Percentiles rank a stretch among this genome's conserved stretches.
Evolutionary conservation across 192 early-diverging fungal species (phyloP).

Genomic region (Bifiguratus adelaidae): DNA sequence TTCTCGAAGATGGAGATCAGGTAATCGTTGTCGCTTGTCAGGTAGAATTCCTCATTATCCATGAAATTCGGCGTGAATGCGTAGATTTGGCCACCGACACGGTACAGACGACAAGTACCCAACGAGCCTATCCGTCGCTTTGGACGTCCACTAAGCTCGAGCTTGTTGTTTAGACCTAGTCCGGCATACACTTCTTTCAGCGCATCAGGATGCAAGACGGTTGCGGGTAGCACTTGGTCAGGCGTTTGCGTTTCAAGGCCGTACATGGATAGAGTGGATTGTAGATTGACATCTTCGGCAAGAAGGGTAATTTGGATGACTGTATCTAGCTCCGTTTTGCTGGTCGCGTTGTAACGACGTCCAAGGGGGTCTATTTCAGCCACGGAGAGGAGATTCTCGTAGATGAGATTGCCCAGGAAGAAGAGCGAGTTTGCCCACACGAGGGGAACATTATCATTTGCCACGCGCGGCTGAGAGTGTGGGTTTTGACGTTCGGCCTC

Average conservation of each 20-base stretch:
- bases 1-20: conserved; percentile 66
- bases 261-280: conserved; percentile 55
- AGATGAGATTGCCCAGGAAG: conserved; percentile 63
- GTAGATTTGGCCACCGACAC: conserved; percentile 73
- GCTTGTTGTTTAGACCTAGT: conserved; percentile 67
- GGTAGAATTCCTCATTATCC: conserved; percentile 79
- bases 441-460: conserved; percentile 79
- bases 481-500: conserved; percentile 60
- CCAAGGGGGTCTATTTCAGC: conserved; percentile 80
- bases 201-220: conserved; percentile 60
- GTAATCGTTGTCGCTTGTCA: conserved; percentile 79
- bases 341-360: conserved; percentile 47
- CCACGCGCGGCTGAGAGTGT: conserved; percentile 56
- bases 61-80: conserved; percentile 82
- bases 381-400: conserved; percentile 61
- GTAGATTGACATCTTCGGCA: conserved; percentile 59
- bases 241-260: conserved; percentile 75
- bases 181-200: conserved; percentile 66
- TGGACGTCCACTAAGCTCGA: conserved; percentile 65
- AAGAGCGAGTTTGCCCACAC: conserved; percentile 84
- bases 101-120: conserved; percentile 69
- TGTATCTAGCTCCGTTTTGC: conserved; percentile 37
- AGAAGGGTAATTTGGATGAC: conserved; percentile 74
- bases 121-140: conserved; percentile 66
- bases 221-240: conserved; percentile 54